Percentiles rank a stretch among this genome's conserved stretches.
phyloP scores from a whole-genome alignment of 2,329 filamentous ascomycete species.

The Periconia sp. region DNA sequence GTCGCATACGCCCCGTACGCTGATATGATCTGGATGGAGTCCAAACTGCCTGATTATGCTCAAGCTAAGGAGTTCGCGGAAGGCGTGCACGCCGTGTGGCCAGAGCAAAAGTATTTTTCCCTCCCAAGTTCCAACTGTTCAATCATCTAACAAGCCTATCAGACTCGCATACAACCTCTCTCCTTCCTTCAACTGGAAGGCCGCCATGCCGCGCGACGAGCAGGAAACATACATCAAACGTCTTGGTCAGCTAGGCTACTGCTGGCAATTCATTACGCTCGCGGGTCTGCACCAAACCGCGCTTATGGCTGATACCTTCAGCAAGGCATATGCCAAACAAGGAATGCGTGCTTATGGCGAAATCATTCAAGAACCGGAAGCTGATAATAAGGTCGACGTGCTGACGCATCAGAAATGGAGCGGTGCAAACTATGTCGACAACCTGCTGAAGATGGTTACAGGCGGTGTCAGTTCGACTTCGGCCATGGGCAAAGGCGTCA shows the following conservation, averaged over 20 bases:
- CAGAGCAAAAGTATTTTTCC: constrained; percentile 82
- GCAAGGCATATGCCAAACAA: constrained; percentile 73
- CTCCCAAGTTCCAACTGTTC: not conserved
- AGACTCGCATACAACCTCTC: constrained; percentile 98
- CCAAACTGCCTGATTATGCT: constrained; percentile 86
- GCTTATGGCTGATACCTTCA: constrained; percentile 87
- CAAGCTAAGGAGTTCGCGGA: constrained; percentile 93
- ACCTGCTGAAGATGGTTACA: constrained; percentile 94
- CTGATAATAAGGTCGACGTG: constrained; percentile 85
- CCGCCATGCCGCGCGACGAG: constrained; percentile 86
- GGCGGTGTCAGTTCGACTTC: constrained; percentile 89
- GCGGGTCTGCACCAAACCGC: constrained; percentile 95
- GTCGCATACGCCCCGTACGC: constrained; percentile 90
- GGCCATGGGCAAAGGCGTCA: constrained; percentile 97
- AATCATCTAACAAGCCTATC: constrained; percentile 7
- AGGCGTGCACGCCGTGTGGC: constrained; percentile 91
- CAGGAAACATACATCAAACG: constrained; percentile 97
- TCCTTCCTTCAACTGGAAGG: constrained; percentile 99
- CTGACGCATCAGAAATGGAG: constrained; percentile 99
- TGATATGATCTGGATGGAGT: constrained; percentile 99
- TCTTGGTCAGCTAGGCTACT: constrained; percentile 85
- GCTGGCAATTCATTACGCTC: constrained; percentile 99
- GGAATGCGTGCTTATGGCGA: constrained; percentile 98
- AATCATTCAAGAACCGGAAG: constrained; percentile 96
- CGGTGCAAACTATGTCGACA: constrained; percentile 92